These are phyloP conservation scores for Clarireedia homoeocarpa DNA, from an alignment of 2,329 filamentous ascomycete genomes.

Conservation along the genomic window DNA sequence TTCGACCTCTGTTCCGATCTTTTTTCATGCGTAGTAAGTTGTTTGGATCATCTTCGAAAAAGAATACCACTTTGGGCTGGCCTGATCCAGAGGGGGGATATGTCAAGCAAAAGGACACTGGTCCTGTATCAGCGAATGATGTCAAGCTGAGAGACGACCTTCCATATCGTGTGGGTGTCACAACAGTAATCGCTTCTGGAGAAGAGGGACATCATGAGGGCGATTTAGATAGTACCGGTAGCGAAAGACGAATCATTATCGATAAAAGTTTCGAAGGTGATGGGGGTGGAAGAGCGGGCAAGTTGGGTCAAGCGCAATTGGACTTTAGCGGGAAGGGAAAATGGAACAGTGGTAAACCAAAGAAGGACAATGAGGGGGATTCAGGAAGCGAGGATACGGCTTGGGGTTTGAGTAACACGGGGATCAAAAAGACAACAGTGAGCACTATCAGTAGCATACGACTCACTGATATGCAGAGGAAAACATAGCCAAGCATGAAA, in stretches of 20 bases:
- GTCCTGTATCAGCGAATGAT: not conserved
- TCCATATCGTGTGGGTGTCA: not conserved
- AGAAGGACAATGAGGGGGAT: not conserved
- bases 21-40: slow-evolving; percentile 13
- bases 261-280: not conserved
- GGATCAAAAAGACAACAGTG: not conserved
- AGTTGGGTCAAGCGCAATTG: not conserved
- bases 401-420: not conserved
- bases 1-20: slow-evolving; percentile 30
- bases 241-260: not conserved
- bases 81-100: not conserved
- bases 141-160: not conserved
- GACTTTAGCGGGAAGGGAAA: not conserved
- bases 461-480: not conserved
- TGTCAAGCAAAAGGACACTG: not conserved
- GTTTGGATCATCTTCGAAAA: not conserved
- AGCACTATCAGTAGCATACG: not conserved
- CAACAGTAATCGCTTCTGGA: not conserved
- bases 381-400: not conserved
- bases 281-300: not conserved
- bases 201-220: not conserved
- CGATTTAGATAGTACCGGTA: not conserved
- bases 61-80: not conserved
- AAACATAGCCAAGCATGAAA: not conserved
- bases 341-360: not conserved